Conservation (phyloP, 2,329 filamentous ascomycete species). For the Verticillium albo-atrum region DNA sequence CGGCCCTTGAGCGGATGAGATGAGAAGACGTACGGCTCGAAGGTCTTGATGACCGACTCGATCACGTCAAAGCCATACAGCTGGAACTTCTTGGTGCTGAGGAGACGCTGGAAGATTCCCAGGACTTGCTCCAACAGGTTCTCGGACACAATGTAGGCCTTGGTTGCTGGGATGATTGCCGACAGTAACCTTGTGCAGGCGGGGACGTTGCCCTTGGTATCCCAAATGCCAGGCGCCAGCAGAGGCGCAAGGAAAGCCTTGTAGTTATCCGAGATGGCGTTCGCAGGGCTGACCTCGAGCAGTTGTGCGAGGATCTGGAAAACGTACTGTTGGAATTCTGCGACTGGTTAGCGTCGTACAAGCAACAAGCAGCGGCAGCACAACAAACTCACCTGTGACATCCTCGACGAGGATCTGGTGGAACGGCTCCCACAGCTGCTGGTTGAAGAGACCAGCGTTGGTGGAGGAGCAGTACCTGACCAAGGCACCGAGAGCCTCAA, state of each 20-base stretch:
- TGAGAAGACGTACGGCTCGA: constrained; percentile 58
- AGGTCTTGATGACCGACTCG: constrained; percentile 70
- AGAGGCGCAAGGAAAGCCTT: constrained; percentile 73
- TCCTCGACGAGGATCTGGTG: constrained; percentile 75
- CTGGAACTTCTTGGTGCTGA: constrained; percentile 79
- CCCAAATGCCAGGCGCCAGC: constrained; percentile 80
- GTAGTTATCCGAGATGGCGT: constrained; percentile 76
- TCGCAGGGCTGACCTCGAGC: constrained; percentile 77
- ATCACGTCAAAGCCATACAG: constrained; percentile 84
- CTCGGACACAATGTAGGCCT: constrained; percentile 66
- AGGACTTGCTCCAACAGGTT: constrained; percentile 84
- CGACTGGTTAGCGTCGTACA: constrained; percentile 21
- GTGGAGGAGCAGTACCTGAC: constrained; percentile 67
- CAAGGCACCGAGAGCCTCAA: constrained; percentile 87
- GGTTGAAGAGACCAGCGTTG: constrained; percentile 70
- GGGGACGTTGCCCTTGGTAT: constrained; percentile 87
- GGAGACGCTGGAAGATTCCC: constrained; percentile 92
- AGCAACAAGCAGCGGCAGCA: background rate
- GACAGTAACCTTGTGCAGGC: constrained; percentile 81
- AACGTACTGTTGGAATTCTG: constrained; percentile 92
- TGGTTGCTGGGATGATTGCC: constrained; percentile 76
- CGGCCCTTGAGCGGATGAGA: background rate
- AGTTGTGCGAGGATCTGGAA: constrained; percentile 93
- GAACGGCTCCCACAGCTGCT: constrained; percentile 78
- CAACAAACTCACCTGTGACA: constrained; percentile 59